Conservation (phyloP, 2,329 filamentous ascomycete species). For the Domatiomyces globalis region DNA sequence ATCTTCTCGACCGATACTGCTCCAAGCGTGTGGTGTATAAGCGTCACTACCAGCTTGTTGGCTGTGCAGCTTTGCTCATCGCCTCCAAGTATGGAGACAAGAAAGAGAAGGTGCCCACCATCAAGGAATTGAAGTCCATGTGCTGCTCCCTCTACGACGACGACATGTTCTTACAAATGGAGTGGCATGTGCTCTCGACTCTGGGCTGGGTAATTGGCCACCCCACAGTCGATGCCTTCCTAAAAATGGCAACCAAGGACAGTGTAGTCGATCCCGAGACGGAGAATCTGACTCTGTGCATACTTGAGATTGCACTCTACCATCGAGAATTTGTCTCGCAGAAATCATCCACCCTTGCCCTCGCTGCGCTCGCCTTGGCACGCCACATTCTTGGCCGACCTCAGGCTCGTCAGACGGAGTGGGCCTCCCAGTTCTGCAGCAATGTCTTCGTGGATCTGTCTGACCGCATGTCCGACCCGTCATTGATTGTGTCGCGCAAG, state of each 20-base stretch:
- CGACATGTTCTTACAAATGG: slow-evolving; percentile 99
- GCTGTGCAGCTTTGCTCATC: slow-evolving; percentile 88
- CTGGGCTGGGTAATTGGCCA: slow-evolving; percentile 93
- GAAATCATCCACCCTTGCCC: slow-evolving; percentile 78
- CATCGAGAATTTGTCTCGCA: slow-evolving; percentile 94
- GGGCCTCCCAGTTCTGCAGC: slow-evolving; percentile 45
- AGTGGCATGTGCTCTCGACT: slow-evolving; percentile 97
- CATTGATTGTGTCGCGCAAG: slow-evolving; percentile 52
- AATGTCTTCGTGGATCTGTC: slow-evolving; percentile 45
- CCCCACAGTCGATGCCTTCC: slow-evolving; percentile 87
- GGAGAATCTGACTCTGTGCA: slow-evolving; percentile 87
- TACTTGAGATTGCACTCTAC: slow-evolving; percentile 88
- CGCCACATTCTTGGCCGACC: slow-evolving; percentile 71
- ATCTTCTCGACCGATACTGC: slow-evolving; percentile 94
- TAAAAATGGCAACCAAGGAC: slow-evolving; percentile 73
- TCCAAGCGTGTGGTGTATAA: slow-evolving; percentile 97
- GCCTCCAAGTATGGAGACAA: slow-evolving; percentile 97
- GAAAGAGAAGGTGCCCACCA: slow-evolving; percentile 96
- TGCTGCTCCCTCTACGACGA: slow-evolving; percentile 97
- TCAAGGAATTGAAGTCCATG: slow-evolving; percentile 96
- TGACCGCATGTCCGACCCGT: slow-evolving; percentile 53
- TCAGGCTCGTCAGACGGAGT: slow-evolving; percentile 61
- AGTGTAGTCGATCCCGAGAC: slow-evolving; percentile 64
- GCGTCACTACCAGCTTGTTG: slow-evolving; percentile 95
- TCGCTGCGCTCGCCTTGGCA: slow-evolving; percentile 71